These are phyloP conservation scores for Aspergillus sergii DNA, from an alignment of 2,329 filamentous ascomycete species.

Conservation along the genomic window DNA sequence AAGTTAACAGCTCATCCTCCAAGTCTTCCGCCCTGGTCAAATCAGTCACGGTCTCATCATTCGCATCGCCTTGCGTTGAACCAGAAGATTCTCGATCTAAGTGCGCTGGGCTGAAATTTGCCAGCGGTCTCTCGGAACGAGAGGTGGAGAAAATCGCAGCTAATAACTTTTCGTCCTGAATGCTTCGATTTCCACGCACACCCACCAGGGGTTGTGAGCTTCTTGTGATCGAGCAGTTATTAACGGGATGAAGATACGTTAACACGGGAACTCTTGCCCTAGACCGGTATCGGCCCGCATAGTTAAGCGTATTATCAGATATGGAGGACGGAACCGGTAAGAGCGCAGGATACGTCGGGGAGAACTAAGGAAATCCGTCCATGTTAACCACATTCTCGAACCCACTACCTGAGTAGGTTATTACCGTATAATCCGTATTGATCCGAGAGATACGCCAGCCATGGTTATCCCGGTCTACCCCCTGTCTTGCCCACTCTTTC, in stretches of 20 bases:
- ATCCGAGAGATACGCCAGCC: slow-evolving; percentile 90
- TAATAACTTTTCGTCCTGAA: slow-evolving; percentile 93
- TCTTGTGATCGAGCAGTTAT: slow-evolving; percentile 94
- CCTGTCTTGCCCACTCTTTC: slow-evolving; percentile 83
- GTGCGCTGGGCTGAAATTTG: slow-evolving; percentile 40
- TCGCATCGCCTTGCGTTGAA: slow-evolving; percentile 53
- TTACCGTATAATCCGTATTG: slow-evolving; percentile 78
- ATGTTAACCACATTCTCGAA: slow-evolving; percentile 9
- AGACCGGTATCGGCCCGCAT: slow-evolving; percentile 87
- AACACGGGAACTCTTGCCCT: slow-evolving; percentile 84
- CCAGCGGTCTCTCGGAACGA: slow-evolving; percentile 47
- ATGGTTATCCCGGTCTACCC: slow-evolving; percentile 76
- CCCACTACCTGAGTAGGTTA: slow-evolving; percentile 9
- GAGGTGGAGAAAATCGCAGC: slow-evolving; percentile 87
- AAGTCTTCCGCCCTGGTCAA: slow-evolving; percentile 64
- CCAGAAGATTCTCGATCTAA: slow-evolving; percentile 47
- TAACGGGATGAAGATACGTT: slow-evolving; percentile 93
- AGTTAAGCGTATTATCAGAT: slow-evolving; percentile 96
- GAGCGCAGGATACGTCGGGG: slow-evolving; percentile 85
- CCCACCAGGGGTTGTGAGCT: slow-evolving; percentile 92
- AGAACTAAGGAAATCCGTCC: slow-evolving; percentile 59
- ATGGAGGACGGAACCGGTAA: slow-evolving; percentile 85
- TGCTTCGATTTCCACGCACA: slow-evolving; percentile 82
- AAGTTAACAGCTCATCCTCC: slow-evolving; percentile 68
- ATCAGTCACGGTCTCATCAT: slow-evolving; percentile 50